Conservation (phyloP, 148 eudicot genomes). For the Camellia japonica region DNA sequence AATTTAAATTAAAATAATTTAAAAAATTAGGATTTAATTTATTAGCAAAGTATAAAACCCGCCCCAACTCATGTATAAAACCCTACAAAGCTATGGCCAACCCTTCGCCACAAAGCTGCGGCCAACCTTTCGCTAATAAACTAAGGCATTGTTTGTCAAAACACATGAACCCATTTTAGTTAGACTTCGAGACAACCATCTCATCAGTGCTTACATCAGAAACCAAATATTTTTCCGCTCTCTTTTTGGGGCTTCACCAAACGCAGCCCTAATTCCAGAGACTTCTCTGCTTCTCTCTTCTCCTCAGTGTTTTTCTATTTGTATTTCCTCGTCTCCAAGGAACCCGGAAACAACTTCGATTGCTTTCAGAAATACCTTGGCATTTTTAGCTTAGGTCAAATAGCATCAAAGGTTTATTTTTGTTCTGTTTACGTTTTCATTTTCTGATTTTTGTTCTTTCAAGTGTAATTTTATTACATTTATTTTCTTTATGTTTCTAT, state of each 20-base stretch:
- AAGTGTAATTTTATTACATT: not conserved
- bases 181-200: not conserved
- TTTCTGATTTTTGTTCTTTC: not conserved
- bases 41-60: no score
- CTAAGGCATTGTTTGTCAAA: not conserved
- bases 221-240: not conserved
- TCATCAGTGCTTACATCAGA: no score
- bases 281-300: not conserved
- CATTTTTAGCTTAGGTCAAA: not conserved
- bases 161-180: not conserved
- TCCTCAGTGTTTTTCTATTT: not conserved
- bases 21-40: no score
- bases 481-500: not conserved
- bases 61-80: no score
- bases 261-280: conserved; percentile 13
- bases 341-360: conserved; percentile 4
- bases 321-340: conserved; percentile 21
- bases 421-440: not conserved
- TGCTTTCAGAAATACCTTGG: not conserved
- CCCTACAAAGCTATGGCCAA: not conserved
- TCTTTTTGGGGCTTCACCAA: not conserved
- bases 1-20: no score
- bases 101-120: not conserved
- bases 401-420: not conserved
- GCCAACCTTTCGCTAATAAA: not conserved